Percentiles rank a stretch among this genome's conserved stretches.
Conservation (phyloP, 225 moss, liverwort and hornwort genomes). For the Straminergon stramineum region DNA sequence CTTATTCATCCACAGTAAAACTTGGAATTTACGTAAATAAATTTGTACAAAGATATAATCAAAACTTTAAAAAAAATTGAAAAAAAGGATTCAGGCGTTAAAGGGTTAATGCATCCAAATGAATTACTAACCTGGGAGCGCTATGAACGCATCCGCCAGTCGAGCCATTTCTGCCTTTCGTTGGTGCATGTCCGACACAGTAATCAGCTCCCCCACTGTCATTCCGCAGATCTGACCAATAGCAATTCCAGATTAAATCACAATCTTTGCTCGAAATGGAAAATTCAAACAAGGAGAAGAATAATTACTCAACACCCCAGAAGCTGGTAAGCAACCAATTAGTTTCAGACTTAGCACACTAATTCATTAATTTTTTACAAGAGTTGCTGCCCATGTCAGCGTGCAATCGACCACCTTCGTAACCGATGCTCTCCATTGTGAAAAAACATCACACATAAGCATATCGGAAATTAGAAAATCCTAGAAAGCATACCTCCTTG, state of each 20-base stretch:
- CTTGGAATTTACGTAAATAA: neutral
- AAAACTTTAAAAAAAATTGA: neutral
- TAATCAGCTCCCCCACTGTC: constrained; percentile 62
- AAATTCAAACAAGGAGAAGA: neutral
- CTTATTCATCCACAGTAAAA: neutral
- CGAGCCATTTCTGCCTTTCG: constrained; percentile 95
- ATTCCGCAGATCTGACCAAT: constrained; percentile 54
- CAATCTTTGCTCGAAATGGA: neutral
- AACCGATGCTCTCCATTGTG: neutral
- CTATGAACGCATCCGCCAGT: constrained; percentile 92
- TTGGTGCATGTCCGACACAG: constrained; percentile 79
- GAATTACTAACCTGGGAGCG: constrained; percentile 62
- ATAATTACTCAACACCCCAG: neutral
- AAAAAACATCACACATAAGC: neutral
- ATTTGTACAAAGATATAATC: neutral
- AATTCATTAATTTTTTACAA: neutral
- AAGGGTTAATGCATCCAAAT: neutral
- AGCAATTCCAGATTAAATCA: neutral
- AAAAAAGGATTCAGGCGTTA: too few species aligned
- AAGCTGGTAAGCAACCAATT: neutral
- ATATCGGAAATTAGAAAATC: neutral
- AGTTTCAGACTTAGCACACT: neutral
- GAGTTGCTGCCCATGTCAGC: neutral
- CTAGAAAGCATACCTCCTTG: constrained; percentile 48
- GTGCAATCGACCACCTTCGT: neutral